Conservation (phyloP, 345 rosid species). For the Populus euphratica region DNA sequence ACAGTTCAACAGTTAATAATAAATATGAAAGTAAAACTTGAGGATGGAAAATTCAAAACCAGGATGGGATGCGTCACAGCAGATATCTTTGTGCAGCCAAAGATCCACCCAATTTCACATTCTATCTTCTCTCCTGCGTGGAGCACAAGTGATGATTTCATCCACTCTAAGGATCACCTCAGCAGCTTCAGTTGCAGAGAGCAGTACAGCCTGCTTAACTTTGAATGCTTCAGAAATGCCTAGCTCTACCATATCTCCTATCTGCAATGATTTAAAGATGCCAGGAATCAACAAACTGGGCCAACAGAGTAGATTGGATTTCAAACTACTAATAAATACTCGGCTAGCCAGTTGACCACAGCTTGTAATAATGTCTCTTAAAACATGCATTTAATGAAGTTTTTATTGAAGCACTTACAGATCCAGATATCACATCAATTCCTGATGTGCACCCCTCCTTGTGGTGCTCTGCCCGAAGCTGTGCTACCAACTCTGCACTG, state of each 20-base stretch:
- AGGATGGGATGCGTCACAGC: too few species aligned
- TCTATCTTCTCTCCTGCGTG: constrained; percentile 50
- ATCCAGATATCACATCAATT: constrained; percentile 87
- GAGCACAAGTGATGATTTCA: constrained; percentile 79
- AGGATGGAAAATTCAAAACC: too few species aligned
- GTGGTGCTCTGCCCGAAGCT: constrained; percentile 97
- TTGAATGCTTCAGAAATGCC: constrained; percentile 92
- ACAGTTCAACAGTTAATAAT: too few species aligned
- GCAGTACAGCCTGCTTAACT: constrained; percentile 90
- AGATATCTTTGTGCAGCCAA: too few species aligned
- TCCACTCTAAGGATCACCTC: constrained; percentile 86
- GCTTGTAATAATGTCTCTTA: not conserved
- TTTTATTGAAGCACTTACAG: constrained; percentile 47
- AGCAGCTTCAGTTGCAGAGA: constrained; percentile 96
- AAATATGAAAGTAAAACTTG: too few species aligned
- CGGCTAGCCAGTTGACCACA: too few species aligned
- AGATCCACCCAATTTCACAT: constrained; percentile 9
- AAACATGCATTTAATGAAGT: not conserved
- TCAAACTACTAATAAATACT: too few species aligned
- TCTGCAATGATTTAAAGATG: constrained; percentile 40
- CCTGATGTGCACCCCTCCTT: constrained; percentile 75
- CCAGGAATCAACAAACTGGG: not conserved
- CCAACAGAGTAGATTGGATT: not conserved
- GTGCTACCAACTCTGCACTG: constrained; percentile 91
- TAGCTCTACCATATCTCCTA: constrained; percentile 78